Percentiles rank a stretch among this genome's conserved stretches.
Conservation (phyloP, 257 asterid genomes). For the Primulina huaijiensis region DNA sequence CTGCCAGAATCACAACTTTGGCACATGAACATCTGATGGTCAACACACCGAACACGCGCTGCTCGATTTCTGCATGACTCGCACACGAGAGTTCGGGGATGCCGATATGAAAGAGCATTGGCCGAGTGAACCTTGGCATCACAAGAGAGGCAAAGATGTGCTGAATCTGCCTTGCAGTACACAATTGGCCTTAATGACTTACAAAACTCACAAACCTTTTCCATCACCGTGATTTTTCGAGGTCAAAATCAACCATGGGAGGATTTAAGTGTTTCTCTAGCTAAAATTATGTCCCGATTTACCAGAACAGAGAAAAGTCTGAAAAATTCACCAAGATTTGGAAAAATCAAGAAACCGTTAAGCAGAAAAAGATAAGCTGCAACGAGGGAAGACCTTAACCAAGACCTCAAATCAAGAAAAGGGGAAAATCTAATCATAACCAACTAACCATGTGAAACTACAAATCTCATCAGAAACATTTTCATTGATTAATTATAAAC, state of each 20-base stretch:
- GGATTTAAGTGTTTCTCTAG: slow-evolving; percentile 8
- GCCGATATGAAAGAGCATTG: slow-evolving; percentile 74
- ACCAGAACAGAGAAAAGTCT: neutral
- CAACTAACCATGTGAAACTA: no score
- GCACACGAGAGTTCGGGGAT: slow-evolving; percentile 68
- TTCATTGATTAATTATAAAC: neutral
- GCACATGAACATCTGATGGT: slow-evolving; percentile 66
- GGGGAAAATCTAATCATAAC: neutral
- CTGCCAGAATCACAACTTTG: slow-evolving; percentile 47
- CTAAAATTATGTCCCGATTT: no score
- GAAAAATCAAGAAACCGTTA: neutral
- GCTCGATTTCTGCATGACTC: slow-evolving; percentile 51
- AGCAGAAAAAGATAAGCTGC: slow-evolving; percentile 3
- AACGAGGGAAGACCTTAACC: neutral
- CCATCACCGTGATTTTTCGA: slow-evolving; percentile 36
- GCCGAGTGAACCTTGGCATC: slow-evolving; percentile 90
- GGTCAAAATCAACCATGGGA: slow-evolving; percentile 27
- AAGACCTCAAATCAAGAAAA: slow-evolving; percentile 20
- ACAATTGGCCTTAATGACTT: slow-evolving; percentile 56
- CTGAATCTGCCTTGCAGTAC: slow-evolving; percentile 80
- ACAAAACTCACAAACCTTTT: slow-evolving; percentile 73
- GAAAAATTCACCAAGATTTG: no score
- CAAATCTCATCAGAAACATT: neutral
- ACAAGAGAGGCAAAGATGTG: slow-evolving; percentile 82
- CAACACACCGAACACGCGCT: slow-evolving; percentile 49